Conservation (phyloP, 2,329 filamentous ascomycete genomes). For the Penicillium glabrum region DNA sequence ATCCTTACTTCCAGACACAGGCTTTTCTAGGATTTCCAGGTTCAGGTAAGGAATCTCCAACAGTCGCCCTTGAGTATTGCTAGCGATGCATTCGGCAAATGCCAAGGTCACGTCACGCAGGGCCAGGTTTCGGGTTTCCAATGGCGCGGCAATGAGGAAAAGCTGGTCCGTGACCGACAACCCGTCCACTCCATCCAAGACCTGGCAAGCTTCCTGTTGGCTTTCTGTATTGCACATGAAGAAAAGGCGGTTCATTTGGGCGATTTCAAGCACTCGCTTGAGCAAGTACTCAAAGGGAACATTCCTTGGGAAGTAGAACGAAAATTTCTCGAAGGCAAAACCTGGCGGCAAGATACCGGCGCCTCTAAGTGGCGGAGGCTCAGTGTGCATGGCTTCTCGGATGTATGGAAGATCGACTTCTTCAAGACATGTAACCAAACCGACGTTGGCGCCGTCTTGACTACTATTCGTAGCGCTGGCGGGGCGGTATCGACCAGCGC, state of each 20-base stretch:
- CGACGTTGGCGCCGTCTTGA: slow-evolving; percentile 48
- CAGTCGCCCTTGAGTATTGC: slow-evolving; percentile 65
- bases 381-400: slow-evolving; percentile 59
- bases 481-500: slow-evolving; percentile 82
- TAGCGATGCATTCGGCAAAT: slow-evolving; percentile 69
- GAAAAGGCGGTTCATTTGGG: slow-evolving; percentile 64
- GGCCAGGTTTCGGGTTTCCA: slow-evolving; percentile 52
- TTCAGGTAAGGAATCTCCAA: slow-evolving; percentile 70
- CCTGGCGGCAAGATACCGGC: slow-evolving; percentile 76
- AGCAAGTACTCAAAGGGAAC: slow-evolving; percentile 85
- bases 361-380: slow-evolving; percentile 65
- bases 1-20: slow-evolving; percentile 44
- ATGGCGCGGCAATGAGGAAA: slow-evolving; percentile 71
- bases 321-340: slow-evolving; percentile 70
- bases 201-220: slow-evolving; percentile 66
- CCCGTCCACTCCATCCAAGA: slow-evolving; percentile 67
- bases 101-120: slow-evolving; percentile 54
- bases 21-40: slow-evolving; percentile 69
- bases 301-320: slow-evolving; percentile 74
- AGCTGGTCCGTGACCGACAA: slow-evolving; percentile 74
- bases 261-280: slow-evolving; percentile 69
- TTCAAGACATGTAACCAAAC: slow-evolving; percentile 78
- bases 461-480: slow-evolving; percentile 42
- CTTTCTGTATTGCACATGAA: slow-evolving; percentile 67
- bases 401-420: slow-evolving; percentile 66